Evolutionary conservation across 257 asterid genomes (phyloP).

Genomic region (Nicotiana obtusifolia): DNA sequence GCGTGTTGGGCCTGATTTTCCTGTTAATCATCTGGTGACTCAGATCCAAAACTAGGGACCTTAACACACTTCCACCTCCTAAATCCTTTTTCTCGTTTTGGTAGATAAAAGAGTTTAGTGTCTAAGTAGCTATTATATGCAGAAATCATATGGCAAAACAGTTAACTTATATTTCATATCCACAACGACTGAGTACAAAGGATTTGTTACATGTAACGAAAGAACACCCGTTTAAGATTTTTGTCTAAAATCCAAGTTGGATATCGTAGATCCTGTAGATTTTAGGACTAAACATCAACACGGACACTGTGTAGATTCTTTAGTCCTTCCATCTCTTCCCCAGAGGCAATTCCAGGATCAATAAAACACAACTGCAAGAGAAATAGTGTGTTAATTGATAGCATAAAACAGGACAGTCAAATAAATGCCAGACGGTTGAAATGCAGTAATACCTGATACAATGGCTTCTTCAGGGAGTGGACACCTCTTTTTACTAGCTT

Average conservation of each 20-base stretch:
- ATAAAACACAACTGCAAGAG: constrained; percentile 61
- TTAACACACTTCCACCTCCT: not conserved
- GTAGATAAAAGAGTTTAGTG: not conserved
- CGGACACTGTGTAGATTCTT: constrained; percentile 54
- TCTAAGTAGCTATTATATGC: not conserved
- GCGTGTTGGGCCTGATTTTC: not conserved
- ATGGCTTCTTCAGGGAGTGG: constrained; percentile 70
- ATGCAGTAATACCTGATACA: constrained; percentile 58
- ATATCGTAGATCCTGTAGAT: constrained; percentile 1
- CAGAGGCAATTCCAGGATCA: constrained; percentile 71
- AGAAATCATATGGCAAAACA: constrained; percentile 2
- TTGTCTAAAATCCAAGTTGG: not conserved
- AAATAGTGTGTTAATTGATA: not conserved
- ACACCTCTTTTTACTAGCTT: constrained; percentile 70
- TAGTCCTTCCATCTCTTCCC: constrained; percentile 61
- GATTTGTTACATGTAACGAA: not conserved
- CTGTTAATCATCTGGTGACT: not conserved
- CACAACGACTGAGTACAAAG: not conserved
- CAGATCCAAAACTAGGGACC: not conserved
- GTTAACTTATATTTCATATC: not conserved
- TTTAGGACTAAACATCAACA: constrained; percentile 40
- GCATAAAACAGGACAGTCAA: not conserved
- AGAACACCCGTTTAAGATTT: not conserved
- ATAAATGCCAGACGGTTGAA: not conserved
- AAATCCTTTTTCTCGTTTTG: not conserved